Base-by-base conservation (phyloP, 371 early-diverging fungal genomes). In the Lichtheimia ornata region DNA sequence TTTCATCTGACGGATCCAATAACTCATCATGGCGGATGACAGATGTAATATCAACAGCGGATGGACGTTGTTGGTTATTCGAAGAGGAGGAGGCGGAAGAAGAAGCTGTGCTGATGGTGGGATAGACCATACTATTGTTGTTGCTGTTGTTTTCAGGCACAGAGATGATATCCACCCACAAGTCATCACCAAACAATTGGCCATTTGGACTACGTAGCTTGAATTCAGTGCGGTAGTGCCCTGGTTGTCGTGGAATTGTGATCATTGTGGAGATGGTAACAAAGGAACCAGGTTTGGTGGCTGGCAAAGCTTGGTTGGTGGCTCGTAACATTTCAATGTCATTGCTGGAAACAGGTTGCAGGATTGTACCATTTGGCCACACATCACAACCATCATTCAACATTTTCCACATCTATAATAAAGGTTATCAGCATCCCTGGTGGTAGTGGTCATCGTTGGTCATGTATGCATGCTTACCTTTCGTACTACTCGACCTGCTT, bases 101-200 rank as follows among this genome's bases (percentile, higher is more conserved):
- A 9, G 35, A 35, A 35, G 54, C 5, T 54, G 63, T 61, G 12
- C 24, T 43, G 44, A 66, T 53, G 2, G 62, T 61, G 30, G 66
- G 66, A 41, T 66, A 66, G 13, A 65, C 55, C 58, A 66, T 66
- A 1, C 17, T 43, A 13, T 27, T 56, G 40, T 40, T 43, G 58
- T 28, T 58, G 58, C 44, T 28, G 59, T 20, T 61, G 58, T 35
- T 35, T 6, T 35, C 35, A 35, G 69, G 71, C 58, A 76, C 78
- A 4, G 90, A 89, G 14, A 59, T 55, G 40, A 90, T 79, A 15
- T 83, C 77, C 53, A 89, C 88, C 90, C 89, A 89, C 17, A 90
- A 43, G 11, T 66, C 70, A 56, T 88, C 80, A 14, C 91, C 91
- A 76, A 91, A 91, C 12, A 76, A 76, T 17, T 69, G 67, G 1